Base-by-base conservation (phyloP, 495 filamentous ascomycete species). In the Neurospora sp. region DNA sequence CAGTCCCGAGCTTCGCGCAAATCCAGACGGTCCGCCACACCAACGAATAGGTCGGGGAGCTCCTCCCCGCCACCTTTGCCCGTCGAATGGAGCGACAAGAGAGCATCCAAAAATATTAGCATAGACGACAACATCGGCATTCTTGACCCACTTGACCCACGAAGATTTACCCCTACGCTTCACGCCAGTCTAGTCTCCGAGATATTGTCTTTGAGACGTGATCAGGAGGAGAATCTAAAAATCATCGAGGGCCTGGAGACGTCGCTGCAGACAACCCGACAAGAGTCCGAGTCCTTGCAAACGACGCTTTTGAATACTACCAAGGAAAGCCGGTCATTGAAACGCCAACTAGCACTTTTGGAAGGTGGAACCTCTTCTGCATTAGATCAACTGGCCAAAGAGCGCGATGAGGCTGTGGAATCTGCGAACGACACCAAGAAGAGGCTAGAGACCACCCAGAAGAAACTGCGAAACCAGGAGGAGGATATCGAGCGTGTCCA, bases 161-260 rank as follows among this genome's bases (percentile, higher is more conserved):
- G 94, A 70, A 87, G 95, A 22, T 97, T 99, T 76, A 98, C 96
- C 6, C 96, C 96, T 4, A 98, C 94, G 2, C 86, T 98, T 22
- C 96, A 98, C 82, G 96, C 96, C 16, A 97, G 92, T 65, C 86
- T 99, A 8, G 94, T 99, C 7, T 93, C 95, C 0, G 95, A 99
- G 80, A 99, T 99, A 73, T 87, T 98, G 35, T 88, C 89, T 2
- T 81, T 99, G 61, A 89, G 94, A 4, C 86, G 96, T 61, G 96
- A 98, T 72, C 87, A 97, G 70, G 96, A 98, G 78, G 91, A 89
- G 53, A 98, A 96, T 80, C 85, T 90, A 22, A 92, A 90, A 74
- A 85, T 92, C 39, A 94, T 99, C 53, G 93, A 97, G 79, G 86
- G 86, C 40, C 83, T 99, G 40, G 96, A 99, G 83, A 83, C 86